Conservation (phyloP, 805 yeast species). For the Peterozyma xylosa region DNA sequence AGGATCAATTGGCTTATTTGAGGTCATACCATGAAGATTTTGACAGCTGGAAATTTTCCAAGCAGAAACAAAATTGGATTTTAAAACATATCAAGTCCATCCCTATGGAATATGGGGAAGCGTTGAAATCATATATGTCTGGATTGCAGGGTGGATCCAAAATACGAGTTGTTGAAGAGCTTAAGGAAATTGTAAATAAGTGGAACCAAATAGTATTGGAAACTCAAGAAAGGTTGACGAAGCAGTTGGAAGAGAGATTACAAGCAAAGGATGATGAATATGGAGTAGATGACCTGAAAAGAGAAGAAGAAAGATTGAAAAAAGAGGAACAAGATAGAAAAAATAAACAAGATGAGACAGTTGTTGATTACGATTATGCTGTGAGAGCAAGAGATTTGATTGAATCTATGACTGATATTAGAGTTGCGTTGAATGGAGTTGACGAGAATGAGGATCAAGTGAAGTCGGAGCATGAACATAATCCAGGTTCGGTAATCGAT, state of each 20-base stretch:
- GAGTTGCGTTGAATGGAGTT: constrained; percentile 24
- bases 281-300: constrained; percentile 12
- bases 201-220: constrained; percentile 51
- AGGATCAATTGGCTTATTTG: constrained; percentile 64
- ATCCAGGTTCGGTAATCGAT: constrained; percentile 7
- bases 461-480: constrained; percentile 8
- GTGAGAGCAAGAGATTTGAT: constrained; percentile 30
- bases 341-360: constrained; percentile 11
- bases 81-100: constrained; percentile 50
- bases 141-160: constrained; percentile 69
- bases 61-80: constrained; percentile 84
- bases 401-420: constrained; percentile 26
- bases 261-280: background rate
- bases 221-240: constrained; percentile 31
- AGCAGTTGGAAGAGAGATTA: constrained; percentile 19
- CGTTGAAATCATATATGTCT: constrained; percentile 42
- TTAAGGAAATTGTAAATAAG: constrained; percentile 34
- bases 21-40: constrained; percentile 48
- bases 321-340: constrained; percentile 8
- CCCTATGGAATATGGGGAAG: constrained; percentile 44
- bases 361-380: constrained; percentile 30
- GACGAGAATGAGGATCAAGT: constrained; percentile 9
- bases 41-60: constrained; percentile 74
- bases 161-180: constrained; percentile 43
- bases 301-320: constrained; percentile 11